These are phyloP conservation scores for Hirsutella rhossiliensis DNA, from an alignment of 2,329 filamentous ascomycete genomes.

Conservation along the genomic window DNA sequence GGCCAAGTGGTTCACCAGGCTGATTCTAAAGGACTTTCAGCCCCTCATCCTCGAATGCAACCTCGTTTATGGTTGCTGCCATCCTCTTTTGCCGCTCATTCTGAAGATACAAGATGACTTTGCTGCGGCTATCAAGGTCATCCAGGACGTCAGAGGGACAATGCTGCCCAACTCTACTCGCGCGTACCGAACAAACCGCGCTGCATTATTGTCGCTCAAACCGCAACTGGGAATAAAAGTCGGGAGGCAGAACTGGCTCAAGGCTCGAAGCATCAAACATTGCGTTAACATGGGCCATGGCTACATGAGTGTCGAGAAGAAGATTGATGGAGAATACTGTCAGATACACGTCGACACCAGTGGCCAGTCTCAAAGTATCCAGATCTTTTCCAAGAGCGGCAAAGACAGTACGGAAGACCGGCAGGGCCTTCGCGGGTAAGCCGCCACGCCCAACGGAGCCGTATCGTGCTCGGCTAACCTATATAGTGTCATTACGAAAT, in stretches of 20 bases:
- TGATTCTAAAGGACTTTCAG: slow-evolving; percentile 67
- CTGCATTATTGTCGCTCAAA: slow-evolving; percentile 24
- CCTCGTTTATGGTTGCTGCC: slow-evolving; percentile 46
- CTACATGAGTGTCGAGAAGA: slow-evolving; percentile 63
- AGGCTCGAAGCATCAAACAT: slow-evolving; percentile 61
- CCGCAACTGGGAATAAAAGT: slow-evolving; percentile 51
- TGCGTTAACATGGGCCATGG: slow-evolving; percentile 53
- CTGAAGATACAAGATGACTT: slow-evolving; percentile 61
- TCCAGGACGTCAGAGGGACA: slow-evolving; percentile 24
- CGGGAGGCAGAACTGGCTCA: slow-evolving; percentile 50
- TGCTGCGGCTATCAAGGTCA: slow-evolving; percentile 40
- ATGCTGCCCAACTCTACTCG: slow-evolving; percentile 9
- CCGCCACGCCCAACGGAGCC: too few relatives aligned
- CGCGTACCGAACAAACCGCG: slow-evolving; percentile 4
- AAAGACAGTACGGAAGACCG: slow-evolving; percentile 76
- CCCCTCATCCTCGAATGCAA: slow-evolving; percentile 49
- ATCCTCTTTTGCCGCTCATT: slow-evolving; percentile 58
- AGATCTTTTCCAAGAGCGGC: slow-evolving; percentile 86
- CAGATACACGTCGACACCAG: slow-evolving; percentile 70
- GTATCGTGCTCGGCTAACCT: background rate
- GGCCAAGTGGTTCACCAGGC: slow-evolving; percentile 76
- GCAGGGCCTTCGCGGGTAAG: slow-evolving; percentile 41
- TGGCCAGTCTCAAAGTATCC: slow-evolving; percentile 42
- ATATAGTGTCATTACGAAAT: slow-evolving; percentile 44
- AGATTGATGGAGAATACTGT: slow-evolving; percentile 83